Base-by-base conservation (phyloP, 2,329 filamentous ascomycete species). In the Hypoxylon rubiginosum region DNA sequence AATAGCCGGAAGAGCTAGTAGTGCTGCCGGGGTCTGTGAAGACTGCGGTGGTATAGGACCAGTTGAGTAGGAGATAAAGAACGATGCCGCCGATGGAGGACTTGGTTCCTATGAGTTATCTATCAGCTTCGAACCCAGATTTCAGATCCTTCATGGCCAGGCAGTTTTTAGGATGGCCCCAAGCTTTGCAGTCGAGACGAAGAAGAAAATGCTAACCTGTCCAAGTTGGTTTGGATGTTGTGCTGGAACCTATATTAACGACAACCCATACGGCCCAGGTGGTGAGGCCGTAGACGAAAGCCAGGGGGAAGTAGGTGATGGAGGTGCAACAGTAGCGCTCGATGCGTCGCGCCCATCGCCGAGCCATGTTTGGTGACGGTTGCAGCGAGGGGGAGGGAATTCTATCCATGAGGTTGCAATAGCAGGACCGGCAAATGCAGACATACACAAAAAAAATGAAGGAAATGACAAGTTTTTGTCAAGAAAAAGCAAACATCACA, bases 221-320 rank as follows among this genome's bases (percentile, higher is more conserved):
- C 86, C 86, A 89, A 15, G 78, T 77, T 53, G 82, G 85, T 62
- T 84, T 83, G 5, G 82, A 80, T 19, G 84, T 82, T n/a, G 84
- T 81, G 55, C 80, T 82, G 28, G 86, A 84, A 56, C 92, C 92
- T 64, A 97, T 92, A 61, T 85, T 90, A 51, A 92, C 86, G 73
- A 94, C 87, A 8, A 97, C 94, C 86, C 92, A 97, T n/a, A 91
- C 88, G 2, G 93, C 94, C 96, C 96, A 99, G 10, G 91, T 91
- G n/a, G 93, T 95, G 71, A 97, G 80, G 60, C 91, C 87, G 76
- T 97, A 97, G 63, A 98, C 92, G 76, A 98, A 97, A 28, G 83
- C 83, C 17, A 98, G 85, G n/a, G 95, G 95, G 72, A 97, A 92
- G 79, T 94, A 97, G 26, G 89, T 92, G 57, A 91, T 85, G 66